Evolutionary conservation across 495 filamentous ascomycete genomes (phyloP).

Genomic region (Lasiosphaeria miniovina): DNA sequence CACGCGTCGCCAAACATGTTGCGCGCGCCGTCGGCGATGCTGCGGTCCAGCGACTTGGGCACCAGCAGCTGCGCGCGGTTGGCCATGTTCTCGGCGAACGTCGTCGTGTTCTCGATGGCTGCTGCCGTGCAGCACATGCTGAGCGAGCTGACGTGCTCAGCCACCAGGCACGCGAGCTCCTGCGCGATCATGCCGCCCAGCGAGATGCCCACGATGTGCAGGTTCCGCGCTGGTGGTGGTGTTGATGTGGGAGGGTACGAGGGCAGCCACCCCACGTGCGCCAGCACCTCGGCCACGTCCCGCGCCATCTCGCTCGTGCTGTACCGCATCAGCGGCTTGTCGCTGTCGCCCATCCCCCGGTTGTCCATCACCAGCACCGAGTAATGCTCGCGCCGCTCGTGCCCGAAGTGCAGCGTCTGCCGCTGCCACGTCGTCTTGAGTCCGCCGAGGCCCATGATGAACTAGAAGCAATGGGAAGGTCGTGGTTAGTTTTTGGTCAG

Average conservation of each 20-base stretch:
- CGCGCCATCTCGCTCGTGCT: conserved; percentile 72
- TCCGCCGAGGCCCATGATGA: conserved; percentile 64
- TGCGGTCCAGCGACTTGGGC: conserved; percentile 62
- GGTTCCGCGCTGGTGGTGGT: conserved; percentile 30
- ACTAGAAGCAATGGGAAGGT: conserved; percentile 30
- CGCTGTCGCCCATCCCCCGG: conserved; percentile 71
- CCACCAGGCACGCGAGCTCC: conserved; percentile 65
- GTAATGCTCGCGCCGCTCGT: conserved; percentile 63
- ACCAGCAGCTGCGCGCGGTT: conserved; percentile 67
- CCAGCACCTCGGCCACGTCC: conserved; percentile 65
- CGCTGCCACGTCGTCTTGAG: conserved; percentile 68
- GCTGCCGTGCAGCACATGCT: conserved; percentile 72
- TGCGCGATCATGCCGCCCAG: conserved; percentile 90
- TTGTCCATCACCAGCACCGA: conserved; percentile 75
- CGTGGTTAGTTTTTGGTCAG: conserved; percentile 6
- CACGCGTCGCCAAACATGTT: conserved; percentile 60
- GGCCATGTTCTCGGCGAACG: conserved; percentile 58
- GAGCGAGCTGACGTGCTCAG: conserved; percentile 60
- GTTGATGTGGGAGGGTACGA: conserved; percentile 6
- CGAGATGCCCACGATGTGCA: conserved; percentile 72
- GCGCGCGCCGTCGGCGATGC: conserved; percentile 45
- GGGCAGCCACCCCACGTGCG: conserved; percentile 66
- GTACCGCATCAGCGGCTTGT: conserved; percentile 71
- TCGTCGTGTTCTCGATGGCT: conserved; percentile 58
- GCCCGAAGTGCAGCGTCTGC: conserved; percentile 72